phyloP scores from a whole-genome alignment of 345 rosid species.

The Eutrema japonicum region DNA sequence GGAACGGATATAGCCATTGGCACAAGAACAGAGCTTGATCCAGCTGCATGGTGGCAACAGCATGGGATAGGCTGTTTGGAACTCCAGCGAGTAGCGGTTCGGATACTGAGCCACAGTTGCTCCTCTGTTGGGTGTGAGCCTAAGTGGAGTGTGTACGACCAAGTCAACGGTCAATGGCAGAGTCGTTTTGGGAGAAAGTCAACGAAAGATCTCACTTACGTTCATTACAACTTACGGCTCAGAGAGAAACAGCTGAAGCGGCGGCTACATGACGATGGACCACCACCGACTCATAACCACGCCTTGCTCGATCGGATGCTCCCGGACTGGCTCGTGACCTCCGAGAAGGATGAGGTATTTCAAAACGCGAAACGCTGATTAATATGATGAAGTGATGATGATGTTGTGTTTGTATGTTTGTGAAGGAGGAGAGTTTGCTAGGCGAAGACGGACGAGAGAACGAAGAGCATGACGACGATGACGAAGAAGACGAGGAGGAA shows the following conservation, averaged over 20 bases:
- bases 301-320: slow-evolving; percentile 56
- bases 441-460: slow-evolving; percentile 35
- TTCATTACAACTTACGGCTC: slow-evolving; percentile 75
- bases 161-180: slow-evolving; percentile 56
- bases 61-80: slow-evolving; percentile 70
- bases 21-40: slow-evolving; percentile 83
- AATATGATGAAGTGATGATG: background rate
- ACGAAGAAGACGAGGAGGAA: slow-evolving; percentile 27
- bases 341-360: slow-evolving; percentile 73
- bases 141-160: slow-evolving; percentile 72
- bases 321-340: slow-evolving; percentile 64
- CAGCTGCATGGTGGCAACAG: slow-evolving; percentile 85
- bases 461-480: slow-evolving; percentile 28
- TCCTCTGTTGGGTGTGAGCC: slow-evolving; percentile 79
- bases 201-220: slow-evolving; percentile 66
- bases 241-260: slow-evolving; percentile 59
- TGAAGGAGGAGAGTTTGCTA: slow-evolving; percentile 40
- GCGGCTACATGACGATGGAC: slow-evolving; percentile 46
- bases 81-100: slow-evolving; percentile 79
- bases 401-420: background rate
- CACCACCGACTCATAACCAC: slow-evolving; percentile 50
- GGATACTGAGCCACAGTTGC: slow-evolving; percentile 87
- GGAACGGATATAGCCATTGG: slow-evolving; percentile 85
- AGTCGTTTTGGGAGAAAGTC: slow-evolving; percentile 59
- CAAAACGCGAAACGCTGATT: background rate